phyloP scores from a whole-genome alignment of 805 yeast species.

The Sporopachydermia lactativora region DNA sequence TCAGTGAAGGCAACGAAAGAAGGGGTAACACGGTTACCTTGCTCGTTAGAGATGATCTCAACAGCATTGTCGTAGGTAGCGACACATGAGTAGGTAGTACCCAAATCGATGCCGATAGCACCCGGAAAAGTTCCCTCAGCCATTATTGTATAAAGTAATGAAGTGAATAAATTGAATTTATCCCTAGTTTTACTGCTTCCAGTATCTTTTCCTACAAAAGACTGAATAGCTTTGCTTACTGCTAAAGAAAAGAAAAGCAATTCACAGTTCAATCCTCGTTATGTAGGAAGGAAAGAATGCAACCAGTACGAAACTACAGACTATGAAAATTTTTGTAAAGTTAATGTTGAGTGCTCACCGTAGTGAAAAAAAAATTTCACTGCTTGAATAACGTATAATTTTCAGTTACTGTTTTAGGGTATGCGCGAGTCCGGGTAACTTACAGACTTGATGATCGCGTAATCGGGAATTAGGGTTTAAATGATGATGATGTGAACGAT shows the following conservation, averaged over 20 bases:
- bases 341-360: not conserved
- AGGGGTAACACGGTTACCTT: constrained; percentile 97
- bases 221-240: no score
- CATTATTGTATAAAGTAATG: constrained; percentile 32
- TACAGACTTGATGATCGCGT: no score
- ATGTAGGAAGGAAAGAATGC: no score
- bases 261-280: no score
- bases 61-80: constrained; percentile 91
- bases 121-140: constrained; percentile 99
- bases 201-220: not conserved
- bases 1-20: constrained; percentile 93
- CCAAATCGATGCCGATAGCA: constrained; percentile 98
- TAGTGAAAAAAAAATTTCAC: not conserved
- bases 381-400: no score
- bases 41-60: constrained; percentile 94
- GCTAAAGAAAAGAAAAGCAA: no score
- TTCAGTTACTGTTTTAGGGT: no score
- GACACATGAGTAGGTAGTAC: constrained; percentile 94
- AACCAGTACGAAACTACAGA: no score
- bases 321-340: constrained; percentile 1
- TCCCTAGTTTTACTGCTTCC: constrained; percentile 1
- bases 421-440: no score
- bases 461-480: no score
- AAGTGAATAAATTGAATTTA: not conserved
- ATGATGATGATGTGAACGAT: no score